These are phyloP conservation scores for Acacia crassicarpa DNA, from an alignment of 306 rosid species.

Conservation along the genomic window DNA sequence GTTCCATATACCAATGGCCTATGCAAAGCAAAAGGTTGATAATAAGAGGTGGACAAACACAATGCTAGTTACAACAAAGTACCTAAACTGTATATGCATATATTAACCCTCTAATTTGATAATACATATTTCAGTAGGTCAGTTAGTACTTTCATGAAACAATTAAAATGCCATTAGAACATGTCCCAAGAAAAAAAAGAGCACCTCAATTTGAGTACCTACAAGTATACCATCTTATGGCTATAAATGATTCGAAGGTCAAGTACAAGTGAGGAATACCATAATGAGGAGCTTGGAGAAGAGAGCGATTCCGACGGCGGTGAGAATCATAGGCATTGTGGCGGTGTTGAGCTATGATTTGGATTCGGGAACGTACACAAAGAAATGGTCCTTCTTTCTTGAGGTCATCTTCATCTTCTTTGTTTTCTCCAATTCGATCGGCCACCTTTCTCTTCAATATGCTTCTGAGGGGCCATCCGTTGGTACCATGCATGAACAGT, in stretches of 20 bases:
- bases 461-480: background rate
- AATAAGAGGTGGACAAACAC: background rate
- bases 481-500: constrained; percentile 14
- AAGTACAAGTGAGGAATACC: background rate
- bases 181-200: background rate
- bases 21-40: background rate
- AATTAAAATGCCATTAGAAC: constrained; percentile 16
- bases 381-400: constrained; percentile 46
- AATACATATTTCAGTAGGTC: background rate
- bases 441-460: background rate
- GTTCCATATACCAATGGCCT: background rate
- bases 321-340: constrained; percentile 71
- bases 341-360: constrained; percentile 75
- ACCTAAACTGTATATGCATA: background rate
- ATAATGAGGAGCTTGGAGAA: constrained; percentile 53
- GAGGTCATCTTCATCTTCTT: constrained; percentile 31
- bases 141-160: constrained; percentile 14
- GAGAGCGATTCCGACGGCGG: constrained; percentile 54
- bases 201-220: background rate
- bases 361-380: constrained; percentile 70
- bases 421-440: constrained; percentile 36
- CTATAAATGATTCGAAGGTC: background rate
- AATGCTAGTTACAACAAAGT: background rate
- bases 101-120: background rate
- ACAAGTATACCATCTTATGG: background rate